Base-by-base conservation (phyloP, 2,329 filamentous ascomycete species). In the Aaosphaeria pasadenensis region DNA sequence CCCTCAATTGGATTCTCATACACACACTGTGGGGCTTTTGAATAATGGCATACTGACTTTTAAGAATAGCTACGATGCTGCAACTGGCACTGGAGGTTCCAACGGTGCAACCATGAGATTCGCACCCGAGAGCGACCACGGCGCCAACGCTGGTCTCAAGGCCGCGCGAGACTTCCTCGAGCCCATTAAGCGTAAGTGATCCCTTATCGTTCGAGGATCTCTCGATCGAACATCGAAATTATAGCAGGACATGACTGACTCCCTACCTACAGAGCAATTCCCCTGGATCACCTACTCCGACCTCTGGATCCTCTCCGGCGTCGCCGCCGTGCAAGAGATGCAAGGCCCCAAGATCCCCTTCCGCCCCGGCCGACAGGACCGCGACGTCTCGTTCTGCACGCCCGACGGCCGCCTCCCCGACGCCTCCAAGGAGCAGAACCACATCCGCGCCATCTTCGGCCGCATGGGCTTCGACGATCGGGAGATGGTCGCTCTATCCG, bases 71-170 rank as follows among this genome's bases (percentile, higher is more conserved):
- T 97, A 87, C 66, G 92, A 97, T 70, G 88, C 87, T 76, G 82
- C 83, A 67, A 96, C 91, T 29, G 81, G 82, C 56, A 97, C 92
- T 41, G 94, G 92, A 63, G 92, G 92, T 58, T 92, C 88, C 79
- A 96, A 97, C 72, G 92, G 94, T 57, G 92, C 92, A 49, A 96
- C 91, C 57, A 97, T 97, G 94, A 85, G 94, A 67, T 97, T 96
- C 71, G 79, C 85, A 28, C 91, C 92, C 42, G 94, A 97, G 77
- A 79, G 83, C 51, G 85, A 86, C 71, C 92, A 99, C 74, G 91
- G 91, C 59, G 94, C 92, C 73, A 99, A 99, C 67, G 90, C 92
- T 50, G 94, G 92, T 60, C 80, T 97, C 64, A 85, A 87, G 69
- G 76, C 83, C 61, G 94, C 92, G 53, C 89, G 92, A 51, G 86